Conservation (phyloP, 1,284 basidiomycete genomes). For the Trichosporon inkin region DNA sequence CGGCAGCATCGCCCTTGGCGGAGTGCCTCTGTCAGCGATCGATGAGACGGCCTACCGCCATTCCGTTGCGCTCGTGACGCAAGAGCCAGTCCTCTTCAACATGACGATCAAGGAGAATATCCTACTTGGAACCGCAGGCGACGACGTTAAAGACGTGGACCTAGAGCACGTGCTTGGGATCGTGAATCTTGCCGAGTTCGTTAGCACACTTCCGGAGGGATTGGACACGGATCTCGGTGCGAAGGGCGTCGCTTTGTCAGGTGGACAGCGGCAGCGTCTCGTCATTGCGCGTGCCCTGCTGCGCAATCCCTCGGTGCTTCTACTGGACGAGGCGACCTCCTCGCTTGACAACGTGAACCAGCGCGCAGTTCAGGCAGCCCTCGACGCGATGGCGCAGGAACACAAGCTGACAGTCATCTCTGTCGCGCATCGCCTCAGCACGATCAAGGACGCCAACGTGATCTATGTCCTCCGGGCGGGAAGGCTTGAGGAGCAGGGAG, state of each 20-base stretch:
- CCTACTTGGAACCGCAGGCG: background rate
- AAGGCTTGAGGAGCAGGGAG: background rate
- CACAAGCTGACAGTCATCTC: conserved; percentile 79
- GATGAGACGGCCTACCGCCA: background rate
- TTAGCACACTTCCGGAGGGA: background rate
- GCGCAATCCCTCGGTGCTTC: conserved; percentile 52
- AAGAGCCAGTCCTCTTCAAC: background rate
- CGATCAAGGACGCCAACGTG: conserved; percentile 75
- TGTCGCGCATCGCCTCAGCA: conserved; percentile 79
- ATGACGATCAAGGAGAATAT: background rate
- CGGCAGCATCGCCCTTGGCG: conserved; percentile 79
- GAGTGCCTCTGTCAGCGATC: conserved; percentile 33
- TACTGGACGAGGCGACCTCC: conserved; percentile 55
- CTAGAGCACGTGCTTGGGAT: background rate
- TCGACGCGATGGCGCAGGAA: conserved; percentile 74
- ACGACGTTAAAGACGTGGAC: background rate
- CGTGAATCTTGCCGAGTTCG: background rate
- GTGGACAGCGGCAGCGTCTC: conserved; percentile 54
- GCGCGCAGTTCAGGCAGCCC: conserved; percentile 74
- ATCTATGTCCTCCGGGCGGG: conserved; percentile 64
- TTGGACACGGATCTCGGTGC: background rate
- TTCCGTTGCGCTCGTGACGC: background rate
- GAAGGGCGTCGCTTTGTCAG: conserved; percentile 52
- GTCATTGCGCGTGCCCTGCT: conserved; percentile 54
- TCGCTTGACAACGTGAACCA: conserved; percentile 85